Percentiles rank a stretch among this genome's conserved stretches.
These are phyloP conservation scores for Sporothrix schenckii DNA, from an alignment of 2,329 filamentous ascomycete species.

Conservation along the genomic window DNA sequence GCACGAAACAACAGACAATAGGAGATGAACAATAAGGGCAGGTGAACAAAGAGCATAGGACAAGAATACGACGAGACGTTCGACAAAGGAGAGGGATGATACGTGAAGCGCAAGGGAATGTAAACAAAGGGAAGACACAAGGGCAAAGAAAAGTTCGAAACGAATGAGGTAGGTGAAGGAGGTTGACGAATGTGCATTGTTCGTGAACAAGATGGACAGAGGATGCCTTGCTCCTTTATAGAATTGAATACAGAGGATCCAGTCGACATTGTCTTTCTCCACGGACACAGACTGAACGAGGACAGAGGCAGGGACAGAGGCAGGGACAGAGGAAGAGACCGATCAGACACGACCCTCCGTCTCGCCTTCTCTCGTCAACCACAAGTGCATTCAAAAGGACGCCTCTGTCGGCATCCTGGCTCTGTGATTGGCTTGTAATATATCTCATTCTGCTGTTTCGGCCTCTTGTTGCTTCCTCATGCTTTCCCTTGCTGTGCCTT, in stretches of 20 bases:
- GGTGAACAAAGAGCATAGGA: too few relatives aligned
- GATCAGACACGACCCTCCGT: not conserved
- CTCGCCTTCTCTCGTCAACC: not conserved
- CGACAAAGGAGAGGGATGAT: too few relatives aligned
- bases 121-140: too few relatives aligned
- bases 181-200: not conserved
- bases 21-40: too few relatives aligned
- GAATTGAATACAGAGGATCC: not conserved
- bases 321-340: not conserved
- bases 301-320: too few relatives aligned
- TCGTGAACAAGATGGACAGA: constrained; percentile 2
- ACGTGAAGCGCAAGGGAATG: too few relatives aligned
- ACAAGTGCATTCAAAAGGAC: not conserved
- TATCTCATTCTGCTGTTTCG: constrained; percentile 27
- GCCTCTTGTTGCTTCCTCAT: not conserved
- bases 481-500: not conserved
- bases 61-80: too few relatives aligned
- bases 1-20: too few relatives aligned
- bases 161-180: constrained; percentile 4
- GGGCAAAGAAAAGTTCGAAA: not conserved
- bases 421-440: constrained; percentile 29
- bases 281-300: not conserved
- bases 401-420: not conserved
- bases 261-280: too few relatives aligned
- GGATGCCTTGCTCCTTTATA: constrained; percentile 10